Percentiles rank a stretch among this genome's conserved stretches.
phyloP scores from a whole-genome alignment of 495 filamentous ascomycete genomes.

The Daldinia loculata region DNA sequence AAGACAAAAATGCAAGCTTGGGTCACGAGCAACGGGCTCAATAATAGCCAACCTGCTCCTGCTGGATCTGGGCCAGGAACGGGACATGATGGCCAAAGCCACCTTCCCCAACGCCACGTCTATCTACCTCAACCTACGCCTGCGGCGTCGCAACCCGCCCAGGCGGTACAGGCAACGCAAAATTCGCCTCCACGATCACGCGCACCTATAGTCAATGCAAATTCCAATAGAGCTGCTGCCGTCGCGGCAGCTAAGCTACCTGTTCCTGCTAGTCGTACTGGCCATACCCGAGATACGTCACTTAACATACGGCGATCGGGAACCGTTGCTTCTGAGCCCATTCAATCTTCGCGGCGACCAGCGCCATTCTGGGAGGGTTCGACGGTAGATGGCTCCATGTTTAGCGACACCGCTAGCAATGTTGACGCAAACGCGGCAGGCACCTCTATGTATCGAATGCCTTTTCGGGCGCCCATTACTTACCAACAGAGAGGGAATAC shows the following conservation, averaged over 20 bases:
- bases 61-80: conserved; percentile 35
- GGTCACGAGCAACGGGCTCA: conserved; percentile 42
- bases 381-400: conserved; percentile 45
- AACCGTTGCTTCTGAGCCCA: conserved; percentile 37
- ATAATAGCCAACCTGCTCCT: conserved; percentile 36
- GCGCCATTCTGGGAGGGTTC: conserved; percentile 47
- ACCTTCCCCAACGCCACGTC: conserved; percentile 43
- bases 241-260: conserved; percentile 34
- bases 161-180: conserved; percentile 22
- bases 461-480: conserved; percentile 26
- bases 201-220: conserved; percentile 45
- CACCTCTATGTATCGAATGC: conserved; percentile 36
- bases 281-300: conserved; percentile 40
- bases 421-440: conserved; percentile 39
- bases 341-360: conserved; percentile 36
- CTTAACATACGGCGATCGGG: conserved; percentile 32
- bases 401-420: conserved; percentile 47
- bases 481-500: conserved; percentile 39
- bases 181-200: conserved; percentile 45
- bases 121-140: conserved; percentile 38
- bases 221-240: conserved; percentile 38
- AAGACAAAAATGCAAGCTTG: conserved; percentile 48
- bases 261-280: conserved; percentile 35
- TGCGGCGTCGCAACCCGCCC: conserved; percentile 22
- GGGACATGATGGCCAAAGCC: conserved; percentile 36